Evolutionary conservation across 2,329 filamentous ascomycete species (phyloP).

Genomic region (Huntiella omanensis): DNA sequence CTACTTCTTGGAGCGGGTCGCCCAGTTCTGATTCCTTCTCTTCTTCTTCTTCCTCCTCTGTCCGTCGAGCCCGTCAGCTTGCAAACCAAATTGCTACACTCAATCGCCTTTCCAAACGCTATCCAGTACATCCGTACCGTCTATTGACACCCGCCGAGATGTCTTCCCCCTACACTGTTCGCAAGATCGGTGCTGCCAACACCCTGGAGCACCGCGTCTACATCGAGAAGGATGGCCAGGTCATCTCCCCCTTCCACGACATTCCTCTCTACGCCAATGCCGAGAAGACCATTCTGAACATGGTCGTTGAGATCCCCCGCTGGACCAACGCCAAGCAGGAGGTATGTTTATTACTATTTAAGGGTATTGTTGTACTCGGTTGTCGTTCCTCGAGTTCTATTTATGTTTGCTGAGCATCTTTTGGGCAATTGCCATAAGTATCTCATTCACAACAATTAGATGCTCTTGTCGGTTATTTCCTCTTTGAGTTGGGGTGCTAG

Average conservation of each 20-base stretch:
- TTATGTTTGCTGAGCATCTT: background rate
- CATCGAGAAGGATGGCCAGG: conserved; percentile 92
- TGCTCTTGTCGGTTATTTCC: too few species aligned
- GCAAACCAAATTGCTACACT: conserved; percentile 5
- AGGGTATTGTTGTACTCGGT: too few species aligned
- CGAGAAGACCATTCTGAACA: conserved; percentile 93
- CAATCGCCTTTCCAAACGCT: background rate
- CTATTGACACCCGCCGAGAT: conserved; percentile 24
- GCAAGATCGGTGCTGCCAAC: conserved; percentile 78
- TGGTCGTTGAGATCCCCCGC: conserved; percentile 97
- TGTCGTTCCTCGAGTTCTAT: background rate
- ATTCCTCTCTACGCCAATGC: conserved; percentile 94
- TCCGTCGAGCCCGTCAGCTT: conserved; percentile 11
- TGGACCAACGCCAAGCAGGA: conserved; percentile 99
- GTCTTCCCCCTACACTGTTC: conserved; percentile 51
- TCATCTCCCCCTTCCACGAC: conserved; percentile 93
- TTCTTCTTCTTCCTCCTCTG: conserved; percentile 9
- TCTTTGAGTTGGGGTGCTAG: too few species aligned
- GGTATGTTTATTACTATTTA: conserved; percentile 35
- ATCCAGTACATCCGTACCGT: conserved; percentile 11
- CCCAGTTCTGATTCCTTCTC: conserved; percentile 1
- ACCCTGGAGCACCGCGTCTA: conserved; percentile 95
- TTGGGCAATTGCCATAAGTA: too few species aligned
- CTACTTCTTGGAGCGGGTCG: background rate
- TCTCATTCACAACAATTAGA: too few species aligned